These are phyloP conservation scores for Helicocarpus griseus DNA, from an alignment of 2,329 filamentous ascomycete genomes.

Conservation along the genomic window DNA sequence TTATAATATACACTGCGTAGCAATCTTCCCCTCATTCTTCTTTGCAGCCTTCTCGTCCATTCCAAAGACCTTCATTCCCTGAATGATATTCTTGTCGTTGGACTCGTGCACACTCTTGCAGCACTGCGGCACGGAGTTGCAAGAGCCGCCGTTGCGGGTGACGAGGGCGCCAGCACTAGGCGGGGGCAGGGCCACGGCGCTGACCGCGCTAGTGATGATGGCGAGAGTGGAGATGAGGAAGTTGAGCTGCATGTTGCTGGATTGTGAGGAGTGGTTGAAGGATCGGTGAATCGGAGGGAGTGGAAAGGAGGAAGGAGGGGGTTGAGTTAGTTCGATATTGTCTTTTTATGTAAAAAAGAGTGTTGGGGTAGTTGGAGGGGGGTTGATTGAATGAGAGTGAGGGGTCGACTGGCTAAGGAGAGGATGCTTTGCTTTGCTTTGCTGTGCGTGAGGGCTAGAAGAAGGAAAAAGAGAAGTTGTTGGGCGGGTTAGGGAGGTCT, in stretches of 20 bases:
- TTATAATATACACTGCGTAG: background rate
- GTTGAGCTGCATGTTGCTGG: constrained; percentile 4
- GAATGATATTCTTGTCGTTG: background rate
- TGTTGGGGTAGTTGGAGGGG: background rate
- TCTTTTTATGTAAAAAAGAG: background rate
- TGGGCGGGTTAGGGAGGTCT: background rate
- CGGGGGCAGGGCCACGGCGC: background rate
- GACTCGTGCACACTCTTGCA: background rate
- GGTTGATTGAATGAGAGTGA: background rate
- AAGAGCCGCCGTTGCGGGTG: background rate
- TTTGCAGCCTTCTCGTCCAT: background rate
- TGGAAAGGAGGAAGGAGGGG: background rate
- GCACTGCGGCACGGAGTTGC: constrained; percentile 3
- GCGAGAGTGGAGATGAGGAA: background rate
- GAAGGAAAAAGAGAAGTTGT: background rate
- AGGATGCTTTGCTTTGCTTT: constrained; percentile 4
- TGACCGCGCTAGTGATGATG: background rate
- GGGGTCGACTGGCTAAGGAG: background rate
- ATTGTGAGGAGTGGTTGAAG: background rate
- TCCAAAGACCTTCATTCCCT: background rate
- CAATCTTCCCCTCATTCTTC: background rate
- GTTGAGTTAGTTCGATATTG: background rate
- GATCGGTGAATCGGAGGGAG: background rate
- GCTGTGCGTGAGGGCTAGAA: background rate
- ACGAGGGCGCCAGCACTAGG: background rate